Conservation (phyloP, 2,329 filamentous ascomycete genomes). For the Aspergillus pseudotamarii region DNA sequence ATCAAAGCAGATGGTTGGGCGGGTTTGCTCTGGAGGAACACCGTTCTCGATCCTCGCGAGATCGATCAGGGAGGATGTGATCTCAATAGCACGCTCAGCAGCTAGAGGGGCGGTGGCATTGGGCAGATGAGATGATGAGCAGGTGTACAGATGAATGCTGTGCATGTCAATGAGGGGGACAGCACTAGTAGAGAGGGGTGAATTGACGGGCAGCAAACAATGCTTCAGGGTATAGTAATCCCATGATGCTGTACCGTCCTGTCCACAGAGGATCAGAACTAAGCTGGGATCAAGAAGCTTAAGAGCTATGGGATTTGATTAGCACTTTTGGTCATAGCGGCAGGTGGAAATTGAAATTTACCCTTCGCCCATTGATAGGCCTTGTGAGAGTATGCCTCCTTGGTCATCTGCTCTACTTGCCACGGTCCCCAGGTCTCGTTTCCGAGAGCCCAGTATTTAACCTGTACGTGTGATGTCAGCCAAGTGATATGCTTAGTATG, state of each 20-base stretch:
- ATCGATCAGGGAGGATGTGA: slow-evolving; percentile 69
- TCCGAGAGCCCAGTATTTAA: slow-evolving; percentile 85
- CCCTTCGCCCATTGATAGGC: slow-evolving; percentile 63
- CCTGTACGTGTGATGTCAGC: slow-evolving; percentile 30
- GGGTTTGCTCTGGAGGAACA: slow-evolving; percentile 57
- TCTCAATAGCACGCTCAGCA: slow-evolving; percentile 74
- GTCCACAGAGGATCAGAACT: slow-evolving; percentile 72
- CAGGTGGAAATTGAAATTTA: slow-evolving; percentile 10
- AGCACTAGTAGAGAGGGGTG: slow-evolving; percentile 42
- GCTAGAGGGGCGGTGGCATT: slow-evolving; percentile 67
- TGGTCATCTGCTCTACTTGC: slow-evolving; percentile 63
- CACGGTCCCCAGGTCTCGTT: slow-evolving; percentile 69
- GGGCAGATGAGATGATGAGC: slow-evolving; percentile 55
- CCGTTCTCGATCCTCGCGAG: slow-evolving; percentile 70
- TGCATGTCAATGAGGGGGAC: slow-evolving; percentile 71
- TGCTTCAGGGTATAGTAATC: slow-evolving; percentile 73
- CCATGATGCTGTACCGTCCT: slow-evolving; percentile 70
- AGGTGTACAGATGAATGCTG: slow-evolving; percentile 78
- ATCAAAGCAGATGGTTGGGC: slow-evolving; percentile 76
- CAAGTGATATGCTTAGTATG: not conserved
- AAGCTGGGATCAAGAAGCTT: slow-evolving; percentile 64
- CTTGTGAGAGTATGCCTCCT: slow-evolving; percentile 61
- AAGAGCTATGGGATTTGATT: slow-evolving; percentile 30
- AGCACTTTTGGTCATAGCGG: not conserved
- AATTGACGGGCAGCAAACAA: slow-evolving; percentile 58